These are phyloP conservation scores for Pisolithus orientalis DNA, from an alignment of 768 basidiomycete species.

Conservation along the genomic window DNA sequence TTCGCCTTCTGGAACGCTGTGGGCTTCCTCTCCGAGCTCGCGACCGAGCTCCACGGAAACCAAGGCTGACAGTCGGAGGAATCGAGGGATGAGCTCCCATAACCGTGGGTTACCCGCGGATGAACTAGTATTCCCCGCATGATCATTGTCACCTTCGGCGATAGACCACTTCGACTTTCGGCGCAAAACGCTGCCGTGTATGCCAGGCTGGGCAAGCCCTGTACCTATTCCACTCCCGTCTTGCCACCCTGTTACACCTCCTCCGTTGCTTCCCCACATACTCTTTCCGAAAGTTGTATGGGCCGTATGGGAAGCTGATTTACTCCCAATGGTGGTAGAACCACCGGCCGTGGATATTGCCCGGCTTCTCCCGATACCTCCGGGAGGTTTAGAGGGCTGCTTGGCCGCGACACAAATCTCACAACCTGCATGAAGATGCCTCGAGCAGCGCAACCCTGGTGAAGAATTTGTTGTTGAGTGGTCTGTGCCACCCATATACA, in stretches of 20 bases:
- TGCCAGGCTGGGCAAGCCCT: slow-evolving; percentile 54
- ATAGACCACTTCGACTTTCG: slow-evolving; percentile 33
- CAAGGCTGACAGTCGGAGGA: slow-evolving; percentile 71
- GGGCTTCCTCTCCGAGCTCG: slow-evolving; percentile 55
- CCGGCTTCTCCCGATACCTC: slow-evolving; percentile 19
- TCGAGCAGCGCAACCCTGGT: slow-evolving; percentile 59
- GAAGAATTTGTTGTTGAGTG: slow-evolving; percentile 57
- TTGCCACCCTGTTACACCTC: slow-evolving; percentile 64
- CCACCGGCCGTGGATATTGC: background rate
- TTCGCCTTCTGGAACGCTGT: slow-evolving; percentile 29
- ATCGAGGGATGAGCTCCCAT: slow-evolving; percentile 60
- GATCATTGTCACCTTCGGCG: slow-evolving; percentile 15
- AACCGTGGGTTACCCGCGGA: slow-evolving; percentile 60
- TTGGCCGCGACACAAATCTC: slow-evolving; percentile 72
- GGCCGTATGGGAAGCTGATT: slow-evolving; percentile 15
- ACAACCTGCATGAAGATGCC: slow-evolving; percentile 68
- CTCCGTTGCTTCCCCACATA: slow-evolving; percentile 23
- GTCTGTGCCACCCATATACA: slow-evolving; percentile 60
- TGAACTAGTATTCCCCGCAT: slow-evolving; percentile 19
- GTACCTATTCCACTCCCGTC: slow-evolving; percentile 71
- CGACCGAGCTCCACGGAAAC: slow-evolving; percentile 72
- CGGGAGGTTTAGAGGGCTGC: slow-evolving; percentile 21
- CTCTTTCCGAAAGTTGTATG: slow-evolving; percentile 15
- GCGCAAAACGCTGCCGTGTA: slow-evolving; percentile 52
- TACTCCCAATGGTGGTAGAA: slow-evolving; percentile 21